Conservation (phyloP, 2,329 filamentous ascomycete genomes). For the Calonectria honghensis region DNA sequence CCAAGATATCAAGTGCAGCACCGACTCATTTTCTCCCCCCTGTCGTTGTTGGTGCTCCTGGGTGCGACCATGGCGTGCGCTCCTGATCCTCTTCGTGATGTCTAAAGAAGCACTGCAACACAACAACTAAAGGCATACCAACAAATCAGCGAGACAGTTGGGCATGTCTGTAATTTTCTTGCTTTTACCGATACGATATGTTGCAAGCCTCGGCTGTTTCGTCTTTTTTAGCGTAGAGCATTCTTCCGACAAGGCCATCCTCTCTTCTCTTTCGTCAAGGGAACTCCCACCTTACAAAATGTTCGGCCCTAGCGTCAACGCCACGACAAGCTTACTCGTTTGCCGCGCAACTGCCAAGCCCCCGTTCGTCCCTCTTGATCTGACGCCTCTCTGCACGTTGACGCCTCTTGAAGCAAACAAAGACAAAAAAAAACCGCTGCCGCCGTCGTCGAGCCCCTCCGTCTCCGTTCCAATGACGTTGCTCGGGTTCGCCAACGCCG, state of each 20-base stretch:
- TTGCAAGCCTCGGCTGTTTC: slow-evolving; percentile 36
- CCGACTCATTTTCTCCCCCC: not conserved
- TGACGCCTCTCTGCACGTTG: slow-evolving; percentile 35
- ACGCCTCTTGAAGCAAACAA: slow-evolving; percentile 8
- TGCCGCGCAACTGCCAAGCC: slow-evolving; percentile 39
- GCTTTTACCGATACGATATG: not conserved
- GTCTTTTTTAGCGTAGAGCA: slow-evolving; percentile 27
- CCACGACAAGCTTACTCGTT: slow-evolving; percentile 34
- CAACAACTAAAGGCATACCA: slow-evolving; percentile 1
- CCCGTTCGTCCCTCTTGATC: slow-evolving; percentile 23
- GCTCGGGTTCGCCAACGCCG: slow-evolving; percentile 8
- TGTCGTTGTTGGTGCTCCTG: slow-evolving; percentile 10
- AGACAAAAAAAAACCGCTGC: not conserved
- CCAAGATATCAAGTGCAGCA: not conserved
- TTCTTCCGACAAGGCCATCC: slow-evolving; percentile 3
- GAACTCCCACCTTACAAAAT: slow-evolving; percentile 25
- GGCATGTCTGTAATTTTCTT: not conserved
- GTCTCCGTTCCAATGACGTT: slow-evolving; percentile 33
- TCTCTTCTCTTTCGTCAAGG: slow-evolving; percentile 36
- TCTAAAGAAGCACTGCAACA: not conserved
- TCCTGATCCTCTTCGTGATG: not conserved
- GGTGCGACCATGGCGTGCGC: slow-evolving; percentile 3
- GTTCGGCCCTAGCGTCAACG: slow-evolving; percentile 45
- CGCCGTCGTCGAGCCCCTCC: not conserved
- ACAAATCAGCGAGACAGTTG: slow-evolving; percentile 18